A percentile compares a stretch with the other conserved stretches of the same genome.
phyloP scores from a whole-genome alignment of 129 eudicot genomes.

The Chrysanthemum makinoi region DNA sequence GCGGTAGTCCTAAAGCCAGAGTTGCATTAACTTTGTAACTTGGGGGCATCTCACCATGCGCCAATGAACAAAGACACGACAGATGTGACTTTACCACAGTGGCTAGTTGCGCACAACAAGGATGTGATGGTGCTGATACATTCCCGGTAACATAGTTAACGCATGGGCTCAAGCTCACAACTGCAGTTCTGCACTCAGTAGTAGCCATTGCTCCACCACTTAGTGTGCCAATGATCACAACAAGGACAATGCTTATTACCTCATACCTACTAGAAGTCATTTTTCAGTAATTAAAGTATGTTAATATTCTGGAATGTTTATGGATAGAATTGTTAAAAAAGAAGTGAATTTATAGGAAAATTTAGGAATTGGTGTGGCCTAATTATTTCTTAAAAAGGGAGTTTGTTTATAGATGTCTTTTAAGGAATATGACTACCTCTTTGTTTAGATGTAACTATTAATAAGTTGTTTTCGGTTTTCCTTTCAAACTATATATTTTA shows the following conservation, averaged over 20 bases:
- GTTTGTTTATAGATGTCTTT: constrained; percentile 29
- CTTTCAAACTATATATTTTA: not conserved
- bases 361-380: constrained; percentile 34
- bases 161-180: constrained; percentile 65
- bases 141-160: constrained; percentile 60
- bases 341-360: constrained; percentile 13
- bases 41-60: constrained; percentile 37
- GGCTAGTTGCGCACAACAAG: constrained; percentile 70
- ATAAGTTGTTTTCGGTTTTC: constrained; percentile 14
- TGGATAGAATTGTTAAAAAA: not conserved
- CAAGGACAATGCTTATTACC: constrained; percentile 14
- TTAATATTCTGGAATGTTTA: not conserved
- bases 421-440: constrained; percentile 28
- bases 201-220: constrained; percentile 45
- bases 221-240: constrained; percentile 23
- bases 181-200: constrained; percentile 50
- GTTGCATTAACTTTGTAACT: constrained; percentile 55
- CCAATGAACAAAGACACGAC: constrained; percentile 54
- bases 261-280: constrained; percentile 39
- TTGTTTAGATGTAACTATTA: not conserved
- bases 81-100: constrained; percentile 59
- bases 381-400: constrained; percentile 27
- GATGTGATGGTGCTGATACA: constrained; percentile 55
- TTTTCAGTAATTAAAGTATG: not conserved
- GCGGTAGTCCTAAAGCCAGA: constrained; percentile 51